Evolutionary conservation across 768 basidiomycete species (phyloP), one percentile per base, ranked within the genome.

Genomic region (Gautieria morchelliformis): DNA sequence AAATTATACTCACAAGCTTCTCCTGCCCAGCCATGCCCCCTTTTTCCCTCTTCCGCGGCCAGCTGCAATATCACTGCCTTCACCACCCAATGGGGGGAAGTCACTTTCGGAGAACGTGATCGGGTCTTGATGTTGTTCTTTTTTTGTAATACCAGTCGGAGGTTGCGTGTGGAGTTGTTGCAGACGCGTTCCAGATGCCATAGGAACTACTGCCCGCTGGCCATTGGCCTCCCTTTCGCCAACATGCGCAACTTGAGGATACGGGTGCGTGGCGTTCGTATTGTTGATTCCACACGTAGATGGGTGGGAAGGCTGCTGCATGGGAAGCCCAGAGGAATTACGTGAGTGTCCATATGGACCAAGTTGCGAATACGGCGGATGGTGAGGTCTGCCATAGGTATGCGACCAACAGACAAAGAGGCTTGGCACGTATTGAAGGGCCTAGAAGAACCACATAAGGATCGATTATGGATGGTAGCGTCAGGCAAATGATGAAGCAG

Each of bases 361-460:
- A 30, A 27, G 9, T 27, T 30, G 48, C 48, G 24, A 49, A 24
- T 49, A 17, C 3, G 48, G 32, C 35, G 39, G 40, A 30, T 42
- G 52, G 48, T 44, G 24, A 27, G 55, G 17, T 30, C 50, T 60
- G 58, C 54, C 53, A 53, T 46, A 53, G 51, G 56, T 52, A 67
- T 90, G 88, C 17, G 87, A 85, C 88, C 89, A 90, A 22, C 87
- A 87, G 7, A 87, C 83, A 1, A 79, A 82, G 11, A 91, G 67
- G 66, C 87, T 83, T 44, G 87, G 83, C 17, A 89, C 73, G 58
- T 77, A 74, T 58, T 84, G 80, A 61, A 91, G 74, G 4, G 85
- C 80, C 89, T 91, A n/a, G 14, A 22, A 44, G 17, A 17, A 44
- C 19, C 35, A 37, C 10, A 9, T 14, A 22, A 37, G 30, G 27